Conservation (phyloP, 1,284 basidiomycete genomes). For the Cutaneotrichosporon cyanovorans region DNA sequence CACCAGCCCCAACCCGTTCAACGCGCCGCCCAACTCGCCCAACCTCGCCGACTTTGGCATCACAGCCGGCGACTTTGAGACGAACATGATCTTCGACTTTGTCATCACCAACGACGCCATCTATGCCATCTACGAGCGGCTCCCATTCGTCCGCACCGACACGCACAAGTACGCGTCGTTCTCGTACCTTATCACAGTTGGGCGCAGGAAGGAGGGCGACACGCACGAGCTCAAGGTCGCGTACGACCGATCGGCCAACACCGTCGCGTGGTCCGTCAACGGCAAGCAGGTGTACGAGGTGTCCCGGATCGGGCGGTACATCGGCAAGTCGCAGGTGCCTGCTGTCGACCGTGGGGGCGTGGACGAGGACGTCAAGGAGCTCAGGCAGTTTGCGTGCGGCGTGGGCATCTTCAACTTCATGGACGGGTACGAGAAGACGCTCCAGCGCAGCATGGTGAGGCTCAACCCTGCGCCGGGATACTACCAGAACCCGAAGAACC, state of each 20-base stretch:
- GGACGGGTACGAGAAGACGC: not conserved
- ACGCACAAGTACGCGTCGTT: constrained; percentile 1
- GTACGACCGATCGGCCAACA: not conserved
- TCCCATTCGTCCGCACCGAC: constrained; percentile 1
- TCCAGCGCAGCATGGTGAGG: not conserved
- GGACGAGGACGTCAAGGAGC: constrained; percentile 1
- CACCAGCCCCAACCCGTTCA: not conserved
- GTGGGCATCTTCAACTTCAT: constrained; percentile 5
- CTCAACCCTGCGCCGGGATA: not conserved
- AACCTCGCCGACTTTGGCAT: not conserved
- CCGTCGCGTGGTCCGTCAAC: constrained; percentile 1
- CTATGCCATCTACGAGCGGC: constrained; percentile 6
- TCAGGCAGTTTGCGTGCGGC: constrained; percentile 5
- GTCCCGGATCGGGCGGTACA: constrained; percentile 1
- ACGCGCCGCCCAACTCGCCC: not conserved
- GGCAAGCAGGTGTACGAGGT: not conserved
- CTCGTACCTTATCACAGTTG: not conserved
- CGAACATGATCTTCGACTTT: constrained; percentile 8
- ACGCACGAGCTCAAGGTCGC: not conserved
- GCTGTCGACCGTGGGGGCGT: constrained; percentile 5
- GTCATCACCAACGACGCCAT: constrained; percentile 2
- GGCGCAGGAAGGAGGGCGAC: not conserved
- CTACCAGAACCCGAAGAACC: not conserved
- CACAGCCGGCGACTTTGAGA: constrained; percentile 2
- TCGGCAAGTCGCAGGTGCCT: not conserved